These are phyloP conservation scores for Sporisorium iseilematis-ciliati DNA, from an alignment of 1,284 basidiomycete species.

Conservation along the genomic window DNA sequence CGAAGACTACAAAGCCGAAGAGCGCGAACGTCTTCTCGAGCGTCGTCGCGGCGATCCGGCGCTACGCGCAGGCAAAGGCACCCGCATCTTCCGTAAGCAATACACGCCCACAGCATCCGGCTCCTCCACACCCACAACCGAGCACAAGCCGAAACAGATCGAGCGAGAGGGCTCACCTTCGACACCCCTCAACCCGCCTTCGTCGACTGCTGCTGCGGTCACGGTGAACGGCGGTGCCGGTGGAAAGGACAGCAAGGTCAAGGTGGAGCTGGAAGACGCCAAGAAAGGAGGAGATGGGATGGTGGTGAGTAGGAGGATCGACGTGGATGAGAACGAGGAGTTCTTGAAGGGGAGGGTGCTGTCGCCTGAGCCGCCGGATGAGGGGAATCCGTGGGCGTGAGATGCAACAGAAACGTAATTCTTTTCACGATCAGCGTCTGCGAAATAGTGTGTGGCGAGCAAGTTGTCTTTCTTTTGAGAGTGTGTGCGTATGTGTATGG, in stretches of 20 bases:
- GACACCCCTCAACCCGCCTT: slow-evolving; percentile 33
- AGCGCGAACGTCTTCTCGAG: slow-evolving; percentile 55
- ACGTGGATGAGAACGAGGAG: slow-evolving; percentile 29
- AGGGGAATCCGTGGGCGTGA: slow-evolving; percentile 32
- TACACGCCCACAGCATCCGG: slow-evolving; percentile 39
- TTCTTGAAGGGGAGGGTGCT: slow-evolving; percentile 31
- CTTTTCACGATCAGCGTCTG: too few species aligned
- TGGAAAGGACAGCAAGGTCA: slow-evolving; percentile 4
- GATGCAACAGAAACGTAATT: too few species aligned
- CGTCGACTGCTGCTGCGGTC: slow-evolving; percentile 24
- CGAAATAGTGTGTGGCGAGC: neutral
- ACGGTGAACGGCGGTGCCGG: slow-evolving; percentile 9
- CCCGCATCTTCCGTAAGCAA: slow-evolving; percentile 57
- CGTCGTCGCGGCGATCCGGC: slow-evolving; percentile 59
- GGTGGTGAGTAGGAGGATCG: slow-evolving; percentile 25
- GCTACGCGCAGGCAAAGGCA: slow-evolving; percentile 49
- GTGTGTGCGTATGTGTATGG: too few species aligned
- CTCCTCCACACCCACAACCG: slow-evolving; percentile 19
- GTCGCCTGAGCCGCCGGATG: slow-evolving; percentile 15
- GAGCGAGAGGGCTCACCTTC: slow-evolving; percentile 18
- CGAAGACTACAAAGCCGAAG: slow-evolving; percentile 59
- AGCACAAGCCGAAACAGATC: neutral
- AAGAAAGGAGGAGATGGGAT: slow-evolving; percentile 10
- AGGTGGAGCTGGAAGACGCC: slow-evolving; percentile 17
- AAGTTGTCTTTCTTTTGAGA: neutral